Evolutionary conservation across 305 asterid species (phyloP), one percentile per base, ranked within the genome.

Genomic region (Ajuga reptans): DNA sequence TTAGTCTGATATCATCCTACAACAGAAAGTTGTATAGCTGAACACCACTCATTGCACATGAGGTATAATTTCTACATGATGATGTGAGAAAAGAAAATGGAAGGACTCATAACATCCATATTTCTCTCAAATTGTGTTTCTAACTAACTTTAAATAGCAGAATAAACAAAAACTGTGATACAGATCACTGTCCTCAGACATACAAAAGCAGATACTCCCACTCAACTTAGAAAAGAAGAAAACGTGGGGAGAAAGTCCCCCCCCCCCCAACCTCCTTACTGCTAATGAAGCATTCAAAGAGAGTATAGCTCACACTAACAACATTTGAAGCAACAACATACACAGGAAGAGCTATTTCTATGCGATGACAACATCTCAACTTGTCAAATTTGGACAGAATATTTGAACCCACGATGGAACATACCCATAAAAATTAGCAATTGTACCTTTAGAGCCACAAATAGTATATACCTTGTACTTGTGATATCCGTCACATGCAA

Each of bases 401-500:
- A 52, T 9, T 52, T 27, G 5, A 10, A 53, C 9, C 17, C 17
- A 9, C 10, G 17, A 67, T 53, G 39, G 5, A 10, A 27, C 12
- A 39, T 52, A 37, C 5, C 18, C 54, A 65, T 10, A 36, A 2
- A 12, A 64, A 29, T 31, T 15, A 14, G 58, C 37, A 6, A 18
- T 33, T 9, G 27, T 21, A 21, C 27, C 27, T 21, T 21, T 21
- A 21, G 59, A 51, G 50, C 21, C 14, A 3, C 0, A 18, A 29
- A 9, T 8, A 55, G 33, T 47, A 12, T 0, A 31, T 33, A 83
- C 94, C 87, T 83, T 83, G 71, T 80, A 87, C 62, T 85, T 87
- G 82, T 87, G 94, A 73, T 87, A 85, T 11, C 79, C 78, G 66
- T 83, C 86, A 50, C 90, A 85, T 31, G 90, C 76, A 53, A 80